These are phyloP conservation scores for Spergularia bocconei DNA, from an alignment of 148 eudicot species.

Conservation along the genomic window DNA sequence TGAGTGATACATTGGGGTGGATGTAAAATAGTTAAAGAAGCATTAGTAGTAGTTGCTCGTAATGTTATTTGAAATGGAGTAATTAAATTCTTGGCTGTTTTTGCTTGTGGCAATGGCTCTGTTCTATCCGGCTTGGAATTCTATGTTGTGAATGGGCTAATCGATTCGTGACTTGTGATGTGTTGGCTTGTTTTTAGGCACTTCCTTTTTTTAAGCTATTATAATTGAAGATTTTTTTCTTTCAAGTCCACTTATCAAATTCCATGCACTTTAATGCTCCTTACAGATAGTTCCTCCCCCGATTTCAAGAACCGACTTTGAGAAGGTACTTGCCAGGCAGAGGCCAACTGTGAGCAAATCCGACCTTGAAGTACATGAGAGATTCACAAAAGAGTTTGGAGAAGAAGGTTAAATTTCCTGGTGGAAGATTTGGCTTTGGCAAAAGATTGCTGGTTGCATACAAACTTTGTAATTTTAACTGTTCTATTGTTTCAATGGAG, in stretches of 20 bases:
- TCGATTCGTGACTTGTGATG: background rate
- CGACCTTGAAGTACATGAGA: constrained; percentile 91
- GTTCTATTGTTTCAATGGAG: constrained; percentile 23
- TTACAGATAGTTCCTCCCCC: constrained; percentile 93
- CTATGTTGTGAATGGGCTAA: background rate
- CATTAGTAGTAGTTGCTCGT: no score
- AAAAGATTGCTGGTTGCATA: constrained; percentile 8
- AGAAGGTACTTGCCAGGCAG: constrained; percentile 87
- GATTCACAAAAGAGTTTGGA: constrained; percentile 90
- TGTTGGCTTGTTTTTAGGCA: background rate
- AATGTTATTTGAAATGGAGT: no score
- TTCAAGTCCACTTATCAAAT: background rate
- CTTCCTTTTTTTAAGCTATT: no score
- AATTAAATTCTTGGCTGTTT: no score
- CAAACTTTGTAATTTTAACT: constrained; percentile 20
- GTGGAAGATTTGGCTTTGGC: constrained; percentile 13
- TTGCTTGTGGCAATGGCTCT: background rate
- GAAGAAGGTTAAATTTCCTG: constrained; percentile 65
- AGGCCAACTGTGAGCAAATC: constrained; percentile 93
- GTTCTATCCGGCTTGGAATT: background rate
- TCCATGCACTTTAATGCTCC: constrained; percentile 8
- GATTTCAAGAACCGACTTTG: constrained; percentile 73
- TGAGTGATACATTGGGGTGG: no score
- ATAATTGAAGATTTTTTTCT: no score
- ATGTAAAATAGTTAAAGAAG: no score